Conservation (phyloP, 805 yeast species). For the Nakazawaea peltata region DNA sequence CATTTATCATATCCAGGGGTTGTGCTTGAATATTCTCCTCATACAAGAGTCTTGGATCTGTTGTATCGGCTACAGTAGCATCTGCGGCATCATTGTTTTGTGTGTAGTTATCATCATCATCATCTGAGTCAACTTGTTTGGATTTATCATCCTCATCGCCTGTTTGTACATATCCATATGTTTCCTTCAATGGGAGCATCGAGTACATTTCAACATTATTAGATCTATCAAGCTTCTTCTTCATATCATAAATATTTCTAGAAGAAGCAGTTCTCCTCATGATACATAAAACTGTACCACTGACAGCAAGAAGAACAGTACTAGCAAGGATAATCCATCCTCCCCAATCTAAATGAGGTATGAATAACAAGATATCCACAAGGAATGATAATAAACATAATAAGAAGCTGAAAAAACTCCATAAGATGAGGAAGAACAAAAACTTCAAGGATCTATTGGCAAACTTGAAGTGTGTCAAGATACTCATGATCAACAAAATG, state of each 20-base stretch:
- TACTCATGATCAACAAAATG: constrained; percentile 31
- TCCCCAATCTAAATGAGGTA: constrained; percentile 67
- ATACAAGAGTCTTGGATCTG: constrained; percentile 5
- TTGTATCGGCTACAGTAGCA: not conserved
- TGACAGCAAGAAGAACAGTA: constrained; percentile 54
- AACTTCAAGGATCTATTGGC: constrained; percentile 27
- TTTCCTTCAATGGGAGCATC: constrained; percentile 7
- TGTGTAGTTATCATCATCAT: constrained; percentile 2
- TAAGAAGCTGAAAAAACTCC: constrained; percentile 63
- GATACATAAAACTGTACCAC: constrained; percentile 61
- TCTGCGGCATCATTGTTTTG: not conserved
- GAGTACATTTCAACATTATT: constrained; percentile 7
- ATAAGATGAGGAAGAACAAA: constrained; percentile 43
- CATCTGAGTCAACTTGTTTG: constrained; percentile 1
- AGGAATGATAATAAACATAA: constrained; percentile 66
- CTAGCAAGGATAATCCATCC: constrained; percentile 81
- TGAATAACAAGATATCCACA: constrained; percentile 74
- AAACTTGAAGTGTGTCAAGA: constrained; percentile 29
- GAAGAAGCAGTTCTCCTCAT: constrained; percentile 61
- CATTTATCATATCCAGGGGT: constrained; percentile 5
- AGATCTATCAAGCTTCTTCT: constrained; percentile 5
- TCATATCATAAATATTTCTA: constrained; percentile 23
- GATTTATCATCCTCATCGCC: constrained; percentile 2
- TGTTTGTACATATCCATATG: constrained; percentile 13
- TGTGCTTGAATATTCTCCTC: not conserved